Evolutionary conservation across 192 early-diverging fungal species (phyloP).

Genomic region (Backusella australiensis): DNA sequence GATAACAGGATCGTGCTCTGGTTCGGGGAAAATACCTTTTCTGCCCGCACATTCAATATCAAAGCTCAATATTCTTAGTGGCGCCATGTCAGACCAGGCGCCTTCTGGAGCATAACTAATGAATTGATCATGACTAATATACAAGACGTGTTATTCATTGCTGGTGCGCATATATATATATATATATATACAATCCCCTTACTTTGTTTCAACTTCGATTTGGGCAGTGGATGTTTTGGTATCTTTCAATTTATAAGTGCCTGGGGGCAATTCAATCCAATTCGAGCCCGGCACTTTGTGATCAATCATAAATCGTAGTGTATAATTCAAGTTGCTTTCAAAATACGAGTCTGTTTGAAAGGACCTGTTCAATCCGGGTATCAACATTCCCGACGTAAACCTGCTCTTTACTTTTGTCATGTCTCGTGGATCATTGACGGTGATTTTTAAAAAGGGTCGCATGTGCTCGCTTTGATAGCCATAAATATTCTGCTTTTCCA

Average conservation of each 20-base stretch:
- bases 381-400: constrained; percentile 52
- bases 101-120: constrained; percentile 83
- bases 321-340: constrained; percentile 88
- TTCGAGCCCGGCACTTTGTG: constrained; percentile 76
- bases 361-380: constrained; percentile 47
- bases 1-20: constrained; percentile 89
- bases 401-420: constrained; percentile 30
- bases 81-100: constrained; percentile 92
- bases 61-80: constrained; percentile 91
- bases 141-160: neutral
- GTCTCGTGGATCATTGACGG: constrained; percentile 56
- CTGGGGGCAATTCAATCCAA: constrained; percentile 88
- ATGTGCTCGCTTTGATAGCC: constrained; percentile 84
- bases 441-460: constrained; percentile 78
- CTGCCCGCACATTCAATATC: constrained; percentile 99
- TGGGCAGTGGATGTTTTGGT: constrained; percentile 61
- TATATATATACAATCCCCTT: constrained; percentile 1
- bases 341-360: constrained; percentile 58
- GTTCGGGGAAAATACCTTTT: constrained; percentile 93
- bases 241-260: constrained; percentile 60
- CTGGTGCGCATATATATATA: neutral
- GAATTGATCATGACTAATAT: constrained; percentile 64
- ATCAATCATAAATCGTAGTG: constrained; percentile 96
- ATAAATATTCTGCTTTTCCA: constrained; percentile 78
- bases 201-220: constrained; percentile 79